Evolutionary conservation across 805 yeast species (phyloP).

Genomic region (Cyberlindnera saturnus): DNA sequence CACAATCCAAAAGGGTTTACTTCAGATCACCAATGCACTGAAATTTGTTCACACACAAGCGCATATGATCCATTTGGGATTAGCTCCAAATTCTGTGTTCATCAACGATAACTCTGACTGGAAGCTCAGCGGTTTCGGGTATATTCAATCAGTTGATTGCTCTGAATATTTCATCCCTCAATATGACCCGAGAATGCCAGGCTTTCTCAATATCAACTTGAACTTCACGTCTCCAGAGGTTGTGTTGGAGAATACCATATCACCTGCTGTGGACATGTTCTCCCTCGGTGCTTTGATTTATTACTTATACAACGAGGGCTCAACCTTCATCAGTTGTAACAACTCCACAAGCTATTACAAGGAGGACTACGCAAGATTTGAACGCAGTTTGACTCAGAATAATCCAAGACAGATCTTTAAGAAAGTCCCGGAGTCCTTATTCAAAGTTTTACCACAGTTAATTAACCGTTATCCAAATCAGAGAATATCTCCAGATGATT

Average conservation of each 20-base stretch:
- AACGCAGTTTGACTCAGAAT: conserved; percentile 36
- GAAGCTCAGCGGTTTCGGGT: conserved; percentile 78
- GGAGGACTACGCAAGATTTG: conserved; percentile 45
- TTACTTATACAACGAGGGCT: conserved; percentile 54
- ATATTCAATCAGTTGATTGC: conserved; percentile 42
- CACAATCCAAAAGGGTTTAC: conserved; percentile 73
- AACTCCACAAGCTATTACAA: conserved; percentile 57
- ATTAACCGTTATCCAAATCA: conserved; percentile 52
- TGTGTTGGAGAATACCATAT: conserved; percentile 55
- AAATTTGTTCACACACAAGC: conserved; percentile 79
- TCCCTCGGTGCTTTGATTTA: conserved; percentile 75
- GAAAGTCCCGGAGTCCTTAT: conserved; percentile 53
- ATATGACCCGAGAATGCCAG: conserved; percentile 70
- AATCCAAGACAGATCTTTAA: conserved; percentile 37
- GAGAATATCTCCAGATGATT: conserved; percentile 55
- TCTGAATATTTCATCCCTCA: conserved; percentile 64
- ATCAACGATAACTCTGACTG: conserved; percentile 87
- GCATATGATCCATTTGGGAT: conserved; percentile 65
- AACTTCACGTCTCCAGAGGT: conserved; percentile 85
- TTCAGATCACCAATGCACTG: conserved; percentile 72
- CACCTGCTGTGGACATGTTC: conserved; percentile 73
- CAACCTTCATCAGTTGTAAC: conserved; percentile 42
- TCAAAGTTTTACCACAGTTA: conserved; percentile 42
- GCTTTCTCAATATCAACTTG: conserved; percentile 60
- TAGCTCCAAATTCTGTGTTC: conserved; percentile 72